Conservation (phyloP, 306 rosid species). For the Fragaria iinumae region DNA sequence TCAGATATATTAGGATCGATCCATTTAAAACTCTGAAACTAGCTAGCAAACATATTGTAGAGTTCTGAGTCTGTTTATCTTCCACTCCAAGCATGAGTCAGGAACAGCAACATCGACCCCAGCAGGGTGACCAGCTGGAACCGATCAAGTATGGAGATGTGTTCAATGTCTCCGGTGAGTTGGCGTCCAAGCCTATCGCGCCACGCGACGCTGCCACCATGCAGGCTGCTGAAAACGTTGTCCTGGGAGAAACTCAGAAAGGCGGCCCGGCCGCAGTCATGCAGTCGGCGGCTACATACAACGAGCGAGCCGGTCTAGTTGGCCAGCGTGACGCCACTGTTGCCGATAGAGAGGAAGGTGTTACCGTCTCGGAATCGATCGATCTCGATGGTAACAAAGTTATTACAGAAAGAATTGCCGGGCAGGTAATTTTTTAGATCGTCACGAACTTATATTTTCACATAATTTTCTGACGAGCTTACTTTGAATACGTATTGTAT, state of each 20-base stretch:
- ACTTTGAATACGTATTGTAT: background rate
- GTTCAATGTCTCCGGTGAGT: constrained; percentile 54
- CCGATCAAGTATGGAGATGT: constrained; percentile 62
- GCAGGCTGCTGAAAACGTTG: constrained; percentile 57
- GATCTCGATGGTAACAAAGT: constrained; percentile 34
- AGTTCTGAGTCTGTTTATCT: background rate
- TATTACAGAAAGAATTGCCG: constrained; percentile 41
- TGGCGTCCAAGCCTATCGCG: constrained; percentile 41
- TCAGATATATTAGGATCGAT: background rate
- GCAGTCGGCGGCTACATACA: constrained; percentile 55
- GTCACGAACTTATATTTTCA: background rate
- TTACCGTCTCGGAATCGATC: constrained; percentile 28
- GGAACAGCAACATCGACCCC: constrained; percentile 27
- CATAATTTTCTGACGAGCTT: background rate
- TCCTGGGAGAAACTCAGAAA: constrained; percentile 47
- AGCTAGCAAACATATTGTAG: background rate
- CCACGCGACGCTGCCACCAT: constrained; percentile 53
- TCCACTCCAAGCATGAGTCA: constrained; percentile 36
- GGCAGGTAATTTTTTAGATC: constrained; percentile 27
- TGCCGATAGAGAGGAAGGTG: constrained; percentile 40
- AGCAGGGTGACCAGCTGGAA: constrained; percentile 16
- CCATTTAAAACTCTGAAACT: background rate
- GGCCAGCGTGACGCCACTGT: constrained; percentile 23
- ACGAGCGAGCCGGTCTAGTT: constrained; percentile 29
- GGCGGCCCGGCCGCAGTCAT: constrained; percentile 63